Evolutionary conservation across 306 rosid species (phyloP).

Genomic region (Lathyrus aphaca): DNA sequence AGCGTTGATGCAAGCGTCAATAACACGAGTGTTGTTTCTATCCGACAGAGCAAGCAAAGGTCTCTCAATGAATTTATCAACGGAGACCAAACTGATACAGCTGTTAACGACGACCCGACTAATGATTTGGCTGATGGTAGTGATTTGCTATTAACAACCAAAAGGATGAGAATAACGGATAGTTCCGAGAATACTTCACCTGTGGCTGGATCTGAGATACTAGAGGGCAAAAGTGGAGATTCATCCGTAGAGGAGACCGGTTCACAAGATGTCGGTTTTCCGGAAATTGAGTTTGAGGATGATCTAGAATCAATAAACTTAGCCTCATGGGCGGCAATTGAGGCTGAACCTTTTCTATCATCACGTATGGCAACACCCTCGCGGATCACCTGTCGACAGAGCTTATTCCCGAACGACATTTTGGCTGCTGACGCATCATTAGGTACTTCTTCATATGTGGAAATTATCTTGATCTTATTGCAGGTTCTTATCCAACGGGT

Average conservation of each 20-base stretch:
- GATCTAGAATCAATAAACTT: constrained; percentile 18
- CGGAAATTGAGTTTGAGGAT: neutral
- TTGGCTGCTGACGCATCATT: constrained; percentile 15
- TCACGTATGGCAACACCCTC: constrained; percentile 24
- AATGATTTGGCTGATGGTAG: constrained; percentile 16
- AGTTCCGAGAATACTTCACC: neutral
- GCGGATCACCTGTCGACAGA: neutral
- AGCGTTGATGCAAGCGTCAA: neutral
- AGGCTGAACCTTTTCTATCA: neutral
- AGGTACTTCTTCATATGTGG: constrained; percentile 15
- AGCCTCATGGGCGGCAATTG: constrained; percentile 20
- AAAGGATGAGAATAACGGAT: constrained; percentile 31
- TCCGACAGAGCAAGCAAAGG: constrained; percentile 16
- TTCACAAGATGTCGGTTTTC: constrained; percentile 5
- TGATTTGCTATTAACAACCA: constrained; percentile 12
- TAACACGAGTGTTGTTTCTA: constrained; percentile 19
- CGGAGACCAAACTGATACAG: neutral
- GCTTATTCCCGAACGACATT: constrained; percentile 18
- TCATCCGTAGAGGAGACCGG: neutral
- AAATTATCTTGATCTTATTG: constrained; percentile 26
- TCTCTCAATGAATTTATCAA: constrained; percentile 20
- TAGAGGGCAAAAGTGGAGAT: constrained; percentile 19
- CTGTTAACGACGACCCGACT: neutral
- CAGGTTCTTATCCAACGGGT: constrained; percentile 31
- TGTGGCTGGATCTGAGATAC: neutral